Conservation (phyloP, 2,329 filamentous ascomycete genomes). For the Trichophaea hybrida region DNA sequence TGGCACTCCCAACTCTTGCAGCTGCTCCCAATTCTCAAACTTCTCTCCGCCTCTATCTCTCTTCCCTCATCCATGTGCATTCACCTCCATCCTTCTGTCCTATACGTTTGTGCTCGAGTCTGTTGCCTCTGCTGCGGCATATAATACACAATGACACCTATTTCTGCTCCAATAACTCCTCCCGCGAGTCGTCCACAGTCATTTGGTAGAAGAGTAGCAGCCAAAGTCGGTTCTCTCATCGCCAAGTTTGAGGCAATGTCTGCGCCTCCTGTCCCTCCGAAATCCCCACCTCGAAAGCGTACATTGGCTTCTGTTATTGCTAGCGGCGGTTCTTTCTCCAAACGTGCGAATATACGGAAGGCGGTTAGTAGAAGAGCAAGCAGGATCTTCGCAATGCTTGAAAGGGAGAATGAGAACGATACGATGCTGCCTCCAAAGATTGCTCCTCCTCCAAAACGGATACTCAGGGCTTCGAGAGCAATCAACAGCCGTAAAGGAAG, state of each 20-base stretch:
- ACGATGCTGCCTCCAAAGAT: neutral
- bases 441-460: neutral
- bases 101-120: too few species aligned
- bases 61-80: too few species aligned
- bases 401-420: neutral
- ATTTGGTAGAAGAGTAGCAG: neutral
- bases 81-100: too few species aligned
- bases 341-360: neutral
- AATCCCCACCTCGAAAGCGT: neutral
- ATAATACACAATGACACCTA: too few species aligned
- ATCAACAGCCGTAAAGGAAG: neutral
- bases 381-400: neutral
- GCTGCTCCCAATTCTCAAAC: neutral
- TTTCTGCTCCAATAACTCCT: too few species aligned
- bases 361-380: neutral
- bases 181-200: neutral
- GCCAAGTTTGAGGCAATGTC: slow-evolving; percentile 9
- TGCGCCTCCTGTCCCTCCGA: neutral
- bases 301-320: neutral
- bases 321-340: neutral
- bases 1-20: neutral
- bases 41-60: too few species aligned
- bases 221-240: neutral
- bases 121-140: too few species aligned
- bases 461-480: neutral